phyloP scores from a whole-genome alignment of 164 flowering plant species.

The Sextonia rubra region DNA sequence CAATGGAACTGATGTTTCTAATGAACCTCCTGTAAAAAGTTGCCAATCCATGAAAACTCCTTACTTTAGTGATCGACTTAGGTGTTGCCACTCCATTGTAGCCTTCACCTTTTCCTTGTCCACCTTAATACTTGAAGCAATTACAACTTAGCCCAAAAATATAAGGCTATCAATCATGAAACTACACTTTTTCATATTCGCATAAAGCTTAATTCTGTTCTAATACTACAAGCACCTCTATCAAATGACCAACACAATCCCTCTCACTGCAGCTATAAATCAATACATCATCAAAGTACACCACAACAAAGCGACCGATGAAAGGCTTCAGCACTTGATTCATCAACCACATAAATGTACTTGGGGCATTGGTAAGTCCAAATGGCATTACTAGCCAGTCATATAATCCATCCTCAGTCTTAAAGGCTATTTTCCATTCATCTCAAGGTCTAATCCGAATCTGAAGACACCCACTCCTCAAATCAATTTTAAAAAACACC shows the following conservation, averaged over 20 bases:
- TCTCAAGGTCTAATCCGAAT: not conserved
- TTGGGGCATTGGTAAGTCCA: constrained; percentile 2
- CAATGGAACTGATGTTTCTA: not conserved
- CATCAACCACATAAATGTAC: constrained; percentile 5
- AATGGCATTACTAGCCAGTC: not conserved
- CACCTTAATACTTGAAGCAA: not conserved
- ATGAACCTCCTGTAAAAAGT: not conserved
- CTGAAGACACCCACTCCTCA: constrained; percentile 2
- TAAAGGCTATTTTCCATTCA: constrained; percentile 1
- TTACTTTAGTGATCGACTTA: not conserved
- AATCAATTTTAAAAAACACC: not conserved
- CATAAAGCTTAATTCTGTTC: not conserved
- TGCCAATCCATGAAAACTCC: not conserved
- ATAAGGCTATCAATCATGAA: not conserved
- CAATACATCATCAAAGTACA: not conserved
- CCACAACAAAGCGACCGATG: not conserved
- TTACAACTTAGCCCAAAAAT: not conserved
- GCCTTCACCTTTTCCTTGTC: not conserved
- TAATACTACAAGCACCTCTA: not conserved
- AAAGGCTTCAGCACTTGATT: constrained; percentile 1
- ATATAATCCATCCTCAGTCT: constrained; percentile 1
- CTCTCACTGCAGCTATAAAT: not conserved
- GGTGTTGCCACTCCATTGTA: not conserved
- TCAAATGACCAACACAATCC: too few species aligned
- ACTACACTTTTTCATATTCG: not conserved